Conservation (phyloP, 805 yeast species). For the Candida corydali region DNA sequence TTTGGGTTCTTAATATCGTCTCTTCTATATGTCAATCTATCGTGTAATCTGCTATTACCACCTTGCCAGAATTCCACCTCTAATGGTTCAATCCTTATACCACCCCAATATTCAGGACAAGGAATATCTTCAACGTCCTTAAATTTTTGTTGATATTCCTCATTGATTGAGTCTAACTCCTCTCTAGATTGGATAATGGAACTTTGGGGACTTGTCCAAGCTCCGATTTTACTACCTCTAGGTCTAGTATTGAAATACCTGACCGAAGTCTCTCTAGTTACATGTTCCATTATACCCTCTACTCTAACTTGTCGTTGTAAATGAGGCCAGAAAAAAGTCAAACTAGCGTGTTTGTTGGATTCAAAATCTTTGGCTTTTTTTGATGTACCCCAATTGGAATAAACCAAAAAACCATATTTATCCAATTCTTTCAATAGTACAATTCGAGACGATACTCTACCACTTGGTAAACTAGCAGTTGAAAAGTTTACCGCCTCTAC, state of each 20-base stretch:
- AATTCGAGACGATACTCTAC: slow-evolving; percentile 81
- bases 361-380: slow-evolving; percentile 72
- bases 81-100: slow-evolving; percentile 78
- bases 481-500: slow-evolving; percentile 89
- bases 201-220: slow-evolving; percentile 94
- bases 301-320: slow-evolving; percentile 90
- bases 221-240: slow-evolving; percentile 89
- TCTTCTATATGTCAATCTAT: slow-evolving; percentile 72
- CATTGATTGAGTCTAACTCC: slow-evolving; percentile 55
- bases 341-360: slow-evolving; percentile 73
- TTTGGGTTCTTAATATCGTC: slow-evolving; percentile 38
- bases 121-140: slow-evolving; percentile 65
- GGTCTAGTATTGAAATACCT: slow-evolving; percentile 86
- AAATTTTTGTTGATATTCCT: slow-evolving; percentile 50
- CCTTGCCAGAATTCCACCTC: slow-evolving; percentile 99
- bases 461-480: slow-evolving; percentile 83
- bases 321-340: slow-evolving; percentile 89
- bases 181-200: slow-evolving; percentile 52
- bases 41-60: slow-evolving; percentile 83
- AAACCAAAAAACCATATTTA: slow-evolving; percentile 75
- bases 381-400: slow-evolving; percentile 87
- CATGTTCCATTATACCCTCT: slow-evolving; percentile 78
- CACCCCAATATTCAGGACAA: slow-evolving; percentile 96
- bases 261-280: slow-evolving; percentile 67
- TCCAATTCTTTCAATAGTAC: slow-evolving; percentile 90